Conservation (phyloP, 148 eudicot genomes). For the Beta vulgaris region DNA sequence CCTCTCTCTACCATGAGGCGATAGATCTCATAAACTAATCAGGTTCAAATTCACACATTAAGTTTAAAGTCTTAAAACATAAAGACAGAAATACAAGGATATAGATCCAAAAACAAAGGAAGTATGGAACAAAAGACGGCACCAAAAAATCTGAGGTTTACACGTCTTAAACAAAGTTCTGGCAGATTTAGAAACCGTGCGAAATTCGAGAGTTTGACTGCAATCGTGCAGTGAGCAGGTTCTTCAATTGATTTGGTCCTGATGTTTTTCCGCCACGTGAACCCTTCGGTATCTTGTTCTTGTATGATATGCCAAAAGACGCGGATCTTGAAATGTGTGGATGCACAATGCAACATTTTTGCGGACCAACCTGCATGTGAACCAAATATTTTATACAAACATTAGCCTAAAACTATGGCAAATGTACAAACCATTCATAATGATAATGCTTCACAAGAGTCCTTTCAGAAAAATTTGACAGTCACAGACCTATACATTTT, state of each 20-base stretch:
- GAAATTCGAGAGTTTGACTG: not conserved
- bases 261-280: not conserved
- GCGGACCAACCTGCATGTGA: conserved; percentile 14
- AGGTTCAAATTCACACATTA: not conserved
- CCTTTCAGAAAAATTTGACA: no score
- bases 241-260: not conserved
- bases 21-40: no score
- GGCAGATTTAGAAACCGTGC: not conserved
- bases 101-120: not conserved
- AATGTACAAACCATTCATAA: no score
- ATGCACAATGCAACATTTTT: not conserved
- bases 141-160: not conserved
- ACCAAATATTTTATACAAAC: not conserved
- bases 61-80: not conserved
- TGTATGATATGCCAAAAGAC: not conserved
- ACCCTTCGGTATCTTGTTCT: not conserved
- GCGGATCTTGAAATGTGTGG: conserved; percentile 2
- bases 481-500: no score
- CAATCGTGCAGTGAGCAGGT: not conserved
- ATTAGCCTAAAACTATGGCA: not conserved
- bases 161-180: not conserved
- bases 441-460: no score
- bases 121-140: not conserved
- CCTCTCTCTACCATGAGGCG: no score
- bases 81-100: not conserved